Conservation (phyloP, 768 basidiomycete species). For the Leucogyrophana mollusca region DNA sequence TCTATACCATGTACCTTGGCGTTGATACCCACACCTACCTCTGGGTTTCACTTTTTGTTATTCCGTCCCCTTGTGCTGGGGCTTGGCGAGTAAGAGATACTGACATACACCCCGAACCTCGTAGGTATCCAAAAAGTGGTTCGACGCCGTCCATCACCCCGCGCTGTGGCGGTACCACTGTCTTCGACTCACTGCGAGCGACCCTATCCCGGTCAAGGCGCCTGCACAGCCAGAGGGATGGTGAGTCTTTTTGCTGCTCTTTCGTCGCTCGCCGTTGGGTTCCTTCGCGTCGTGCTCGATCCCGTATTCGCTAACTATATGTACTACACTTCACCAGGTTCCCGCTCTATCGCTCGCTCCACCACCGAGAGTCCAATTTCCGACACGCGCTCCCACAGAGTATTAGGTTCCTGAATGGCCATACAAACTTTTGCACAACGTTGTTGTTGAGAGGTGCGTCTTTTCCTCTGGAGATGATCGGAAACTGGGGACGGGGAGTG, state of each 20-base stretch:
- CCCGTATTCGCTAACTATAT: neutral
- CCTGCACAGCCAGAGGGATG: slow-evolving; percentile 71
- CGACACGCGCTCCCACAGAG: slow-evolving; percentile 70
- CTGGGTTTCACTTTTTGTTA: neutral
- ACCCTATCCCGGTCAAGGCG: slow-evolving; percentile 63
- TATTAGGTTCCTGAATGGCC: slow-evolving; percentile 76
- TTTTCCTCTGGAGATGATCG: neutral
- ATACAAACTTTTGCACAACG: slow-evolving; percentile 87
- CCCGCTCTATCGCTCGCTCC: slow-evolving; percentile 74
- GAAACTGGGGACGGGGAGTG: neutral
- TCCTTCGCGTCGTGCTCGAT: neutral
- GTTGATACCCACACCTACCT: neutral
- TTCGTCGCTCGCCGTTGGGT: neutral
- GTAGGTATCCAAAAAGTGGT: slow-evolving; percentile 47
- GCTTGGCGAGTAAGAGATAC: too few species aligned
- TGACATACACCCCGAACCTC: too few species aligned
- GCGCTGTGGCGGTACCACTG: slow-evolving; percentile 79
- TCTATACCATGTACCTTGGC: neutral
- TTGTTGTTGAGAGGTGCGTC: slow-evolving; percentile 57
- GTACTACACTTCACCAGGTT: slow-evolving; percentile 40
- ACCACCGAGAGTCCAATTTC: slow-evolving; percentile 87
- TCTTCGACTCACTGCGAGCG: slow-evolving; percentile 65
- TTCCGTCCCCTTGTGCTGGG: too few species aligned
- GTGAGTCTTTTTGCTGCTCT: slow-evolving; percentile 36
- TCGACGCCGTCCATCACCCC: slow-evolving; percentile 48